Evolutionary conservation across 257 asterid species (phyloP).

Genomic region (Ocimum tenuiflorum): DNA sequence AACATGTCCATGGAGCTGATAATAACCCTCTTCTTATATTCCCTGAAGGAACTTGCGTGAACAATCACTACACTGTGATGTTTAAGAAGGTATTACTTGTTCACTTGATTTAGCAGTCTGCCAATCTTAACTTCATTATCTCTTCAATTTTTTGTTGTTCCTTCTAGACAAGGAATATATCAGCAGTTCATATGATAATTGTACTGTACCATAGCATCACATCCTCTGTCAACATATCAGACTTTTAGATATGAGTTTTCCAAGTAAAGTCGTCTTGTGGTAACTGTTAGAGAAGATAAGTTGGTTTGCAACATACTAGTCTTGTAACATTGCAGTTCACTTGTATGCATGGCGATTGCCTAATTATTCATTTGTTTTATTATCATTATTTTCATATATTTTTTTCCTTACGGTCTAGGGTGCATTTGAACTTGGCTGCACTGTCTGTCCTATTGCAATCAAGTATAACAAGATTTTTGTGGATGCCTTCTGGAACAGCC

Average conservation of each 20-base stretch:
- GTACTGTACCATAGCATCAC: background rate
- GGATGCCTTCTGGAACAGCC: slow-evolving; percentile 97
- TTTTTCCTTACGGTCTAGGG: slow-evolving; percentile 47
- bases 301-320: background rate
- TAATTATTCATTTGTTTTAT: background rate
- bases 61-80: slow-evolving; percentile 94
- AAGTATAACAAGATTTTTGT: slow-evolving; percentile 96
- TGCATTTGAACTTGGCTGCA: slow-evolving; percentile 90
- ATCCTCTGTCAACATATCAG: background rate
- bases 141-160: background rate
- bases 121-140: background rate
- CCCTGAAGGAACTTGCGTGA: slow-evolving; percentile 99
- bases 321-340: background rate
- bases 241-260: background rate
- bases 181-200: background rate
- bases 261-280: background rate
- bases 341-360: background rate
- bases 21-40: slow-evolving; percentile 96
- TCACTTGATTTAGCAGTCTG: background rate
- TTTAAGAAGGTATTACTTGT: slow-evolving; percentile 70
- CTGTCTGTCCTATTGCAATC: slow-evolving; percentile 95
- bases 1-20: slow-evolving; percentile 83
- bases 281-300: background rate
- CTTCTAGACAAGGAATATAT: background rate
- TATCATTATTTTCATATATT: slow-evolving; percentile 2